A percentile compares a stretch with the other conserved stretches of the same genome.
phyloP scores from a whole-genome alignment of 176 grass and related monocot species.

The Miscanthus lutarioriparius region DNA sequence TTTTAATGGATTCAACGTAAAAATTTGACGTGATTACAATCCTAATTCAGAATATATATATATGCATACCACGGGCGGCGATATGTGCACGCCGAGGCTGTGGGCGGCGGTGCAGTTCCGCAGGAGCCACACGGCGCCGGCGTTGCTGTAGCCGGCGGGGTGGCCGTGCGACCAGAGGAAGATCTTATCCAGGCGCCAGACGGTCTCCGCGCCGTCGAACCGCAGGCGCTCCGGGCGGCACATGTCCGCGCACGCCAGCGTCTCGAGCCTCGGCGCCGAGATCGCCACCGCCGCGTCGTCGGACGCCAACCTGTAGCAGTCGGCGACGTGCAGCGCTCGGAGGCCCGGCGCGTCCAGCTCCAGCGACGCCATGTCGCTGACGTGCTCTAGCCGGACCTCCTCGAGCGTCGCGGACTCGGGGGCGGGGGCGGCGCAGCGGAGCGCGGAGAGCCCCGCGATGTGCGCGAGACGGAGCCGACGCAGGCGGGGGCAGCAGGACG shows the following conservation, averaged over 20 bases:
- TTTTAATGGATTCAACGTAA: background rate
- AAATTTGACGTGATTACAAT: background rate
- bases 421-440: background rate
- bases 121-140: background rate
- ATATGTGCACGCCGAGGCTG: background rate
- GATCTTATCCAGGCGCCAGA: background rate
- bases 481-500: background rate
- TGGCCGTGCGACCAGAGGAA: background rate
- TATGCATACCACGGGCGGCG: background rate
- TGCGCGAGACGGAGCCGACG: background rate
- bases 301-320: background rate
- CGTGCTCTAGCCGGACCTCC: background rate
- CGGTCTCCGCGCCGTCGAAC: background rate
- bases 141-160: background rate
- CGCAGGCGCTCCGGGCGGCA: background rate
- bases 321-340: background rate
- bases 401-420: background rate
- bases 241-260: background rate
- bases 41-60: background rate
- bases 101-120: background rate
- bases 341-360: slow-evolving; percentile 16
- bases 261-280: background rate
- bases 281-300: background rate
- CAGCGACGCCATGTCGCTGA: background rate
- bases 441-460: background rate